phyloP scores from a whole-genome alignment of 1,284 basidiomycete genomes.

The Microbotryum saponariae region DNA sequence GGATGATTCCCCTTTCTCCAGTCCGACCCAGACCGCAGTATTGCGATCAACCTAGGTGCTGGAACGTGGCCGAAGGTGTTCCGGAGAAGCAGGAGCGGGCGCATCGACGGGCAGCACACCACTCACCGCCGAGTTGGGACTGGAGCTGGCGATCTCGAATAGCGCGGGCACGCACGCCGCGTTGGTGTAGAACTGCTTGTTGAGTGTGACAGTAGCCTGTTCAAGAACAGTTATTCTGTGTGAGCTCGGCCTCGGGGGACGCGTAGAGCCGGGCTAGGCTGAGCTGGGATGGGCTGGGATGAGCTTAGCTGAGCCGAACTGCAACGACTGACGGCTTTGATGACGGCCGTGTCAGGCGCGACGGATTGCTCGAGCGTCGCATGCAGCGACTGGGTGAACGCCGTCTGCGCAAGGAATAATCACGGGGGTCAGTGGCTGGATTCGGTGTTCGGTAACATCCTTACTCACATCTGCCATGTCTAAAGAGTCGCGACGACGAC shows the following conservation, averaged over 20 bases:
- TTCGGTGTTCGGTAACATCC: too few species aligned
- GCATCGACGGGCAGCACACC: too few species aligned
- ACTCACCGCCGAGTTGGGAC: conserved; percentile 57
- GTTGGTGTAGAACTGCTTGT: conserved; percentile 85
- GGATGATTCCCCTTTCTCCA: too few species aligned
- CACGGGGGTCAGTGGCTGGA: too few species aligned
- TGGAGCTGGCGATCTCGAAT: conserved; percentile 76
- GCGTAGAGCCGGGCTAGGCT: too few species aligned
- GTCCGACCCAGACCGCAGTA: too few species aligned
- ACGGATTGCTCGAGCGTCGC: conserved; percentile 74
- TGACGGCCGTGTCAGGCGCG: conserved; percentile 72
- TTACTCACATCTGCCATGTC: too few species aligned
- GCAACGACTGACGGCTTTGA: conserved; percentile 60
- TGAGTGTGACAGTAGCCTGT: conserved; percentile 84
- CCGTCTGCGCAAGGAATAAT: conserved; percentile 14
- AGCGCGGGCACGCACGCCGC: conserved; percentile 84
- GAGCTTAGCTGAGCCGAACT: not conserved
- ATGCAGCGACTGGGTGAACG: conserved; percentile 63
- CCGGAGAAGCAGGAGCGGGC: too few species aligned
- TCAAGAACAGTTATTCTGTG: conserved; percentile 17
- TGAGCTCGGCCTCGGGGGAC: conserved; percentile 21
- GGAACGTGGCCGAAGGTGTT: too few species aligned
- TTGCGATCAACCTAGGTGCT: too few species aligned
- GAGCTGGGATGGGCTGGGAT: not conserved
- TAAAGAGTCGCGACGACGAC: too few species aligned